Conservation (phyloP, 176 grass and related monocot species). For the Olyra latifolia region DNA sequence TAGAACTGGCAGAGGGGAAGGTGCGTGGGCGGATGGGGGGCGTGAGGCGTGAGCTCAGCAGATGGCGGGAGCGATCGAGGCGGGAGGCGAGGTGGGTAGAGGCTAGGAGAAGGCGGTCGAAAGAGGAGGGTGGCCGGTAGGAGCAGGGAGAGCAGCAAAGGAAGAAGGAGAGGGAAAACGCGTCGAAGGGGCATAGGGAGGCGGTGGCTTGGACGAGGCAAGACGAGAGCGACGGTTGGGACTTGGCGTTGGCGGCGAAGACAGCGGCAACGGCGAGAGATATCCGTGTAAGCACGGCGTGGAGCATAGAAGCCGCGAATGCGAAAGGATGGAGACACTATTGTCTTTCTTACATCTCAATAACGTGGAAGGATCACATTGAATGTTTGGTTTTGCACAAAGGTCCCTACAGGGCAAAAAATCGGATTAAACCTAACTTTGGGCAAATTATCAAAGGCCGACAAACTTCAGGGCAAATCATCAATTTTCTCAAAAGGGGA, state of each 20-base stretch:
- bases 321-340: conserved; percentile 1
- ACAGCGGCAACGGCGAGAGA: conserved; percentile 34
- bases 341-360: too few relatives aligned
- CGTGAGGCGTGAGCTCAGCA: conserved; percentile 51
- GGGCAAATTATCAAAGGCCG: too few relatives aligned
- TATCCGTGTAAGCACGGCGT: conserved; percentile 31
- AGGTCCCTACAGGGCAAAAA: too few relatives aligned
- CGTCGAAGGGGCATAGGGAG: conserved; percentile 67
- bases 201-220: conserved; percentile 50
- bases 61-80: conserved; percentile 47
- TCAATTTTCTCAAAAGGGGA: too few relatives aligned
- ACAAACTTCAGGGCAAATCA: too few relatives aligned
- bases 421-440: too few relatives aligned
- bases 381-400: too few relatives aligned
- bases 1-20: conserved; percentile 70
- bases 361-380: too few relatives aligned
- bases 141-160: conserved; percentile 87
- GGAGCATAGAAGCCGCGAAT: conserved; percentile 38
- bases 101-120: conserved; percentile 66
- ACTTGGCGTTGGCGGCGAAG: conserved; percentile 29
- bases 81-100: conserved; percentile 56
- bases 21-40: conserved; percentile 56
- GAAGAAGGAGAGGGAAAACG: conserved; percentile 69
- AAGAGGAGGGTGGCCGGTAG: conserved; percentile 63
- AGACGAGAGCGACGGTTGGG: conserved; percentile 35